phyloP scores from a whole-genome alignment of 176 grass and related monocot species.

The Tillandsia fasciculata region DNA sequence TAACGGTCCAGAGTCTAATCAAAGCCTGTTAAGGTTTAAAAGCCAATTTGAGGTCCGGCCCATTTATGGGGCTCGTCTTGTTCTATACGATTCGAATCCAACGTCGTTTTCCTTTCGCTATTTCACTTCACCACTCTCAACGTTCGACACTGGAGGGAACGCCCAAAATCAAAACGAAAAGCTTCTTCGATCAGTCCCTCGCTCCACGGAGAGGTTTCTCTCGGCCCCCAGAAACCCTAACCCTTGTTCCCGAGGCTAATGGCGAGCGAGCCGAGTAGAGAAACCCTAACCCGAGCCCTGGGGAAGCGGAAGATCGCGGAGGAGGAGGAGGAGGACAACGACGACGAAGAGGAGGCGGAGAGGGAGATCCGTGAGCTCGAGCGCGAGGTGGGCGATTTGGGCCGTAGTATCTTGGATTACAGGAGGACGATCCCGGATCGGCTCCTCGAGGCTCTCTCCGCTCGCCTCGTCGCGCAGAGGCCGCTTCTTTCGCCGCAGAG shows the following conservation, averaged over 20 bases:
- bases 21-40: too few species aligned
- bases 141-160: too few species aligned
- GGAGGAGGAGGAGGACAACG: background rate
- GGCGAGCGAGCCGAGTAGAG: background rate
- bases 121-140: too few species aligned
- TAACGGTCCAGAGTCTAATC: too few species aligned
- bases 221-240: too few species aligned
- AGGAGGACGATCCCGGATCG: constrained; percentile 20
- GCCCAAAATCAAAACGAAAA: too few species aligned
- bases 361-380: constrained; percentile 35
- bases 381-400: constrained; percentile 44
- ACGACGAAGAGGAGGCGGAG: constrained; percentile 14
- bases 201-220: too few species aligned
- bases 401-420: constrained; percentile 37
- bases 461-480: constrained; percentile 21
- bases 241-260: background rate
- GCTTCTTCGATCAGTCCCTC: too few species aligned
- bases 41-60: too few species aligned
- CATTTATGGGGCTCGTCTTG: too few species aligned
- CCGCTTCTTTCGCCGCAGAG: constrained; percentile 22
- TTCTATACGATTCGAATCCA: too few species aligned
- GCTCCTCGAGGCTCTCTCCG: constrained; percentile 1
- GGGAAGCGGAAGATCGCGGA: constrained; percentile 34
- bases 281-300: constrained; percentile 1
- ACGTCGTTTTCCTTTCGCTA: too few species aligned